A percentile compares a stretch with the other conserved stretches of the same genome.
Evolutionary conservation across 2,329 filamentous ascomycete species (phyloP).

Genomic region (Pezicula neosporulosa): DNA sequence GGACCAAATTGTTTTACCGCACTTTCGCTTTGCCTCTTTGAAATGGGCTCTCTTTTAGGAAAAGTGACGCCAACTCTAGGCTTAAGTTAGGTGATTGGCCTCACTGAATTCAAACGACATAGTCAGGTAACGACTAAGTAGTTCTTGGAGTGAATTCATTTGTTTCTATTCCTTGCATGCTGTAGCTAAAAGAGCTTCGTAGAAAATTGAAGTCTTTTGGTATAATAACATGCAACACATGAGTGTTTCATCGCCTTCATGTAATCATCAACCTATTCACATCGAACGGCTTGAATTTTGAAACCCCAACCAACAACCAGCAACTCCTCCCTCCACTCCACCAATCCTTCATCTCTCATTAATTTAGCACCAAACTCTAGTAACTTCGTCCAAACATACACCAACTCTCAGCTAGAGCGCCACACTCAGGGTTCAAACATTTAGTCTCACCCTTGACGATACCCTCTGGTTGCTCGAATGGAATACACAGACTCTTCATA

Average conservation of each 20-base stretch:
- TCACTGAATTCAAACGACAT: too few species aligned
- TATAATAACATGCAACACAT: background rate
- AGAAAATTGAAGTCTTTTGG: too few species aligned
- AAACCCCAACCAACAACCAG: background rate
- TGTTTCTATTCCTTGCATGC: too few species aligned
- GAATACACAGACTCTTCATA: slow-evolving; percentile 73
- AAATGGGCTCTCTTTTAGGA: too few species aligned
- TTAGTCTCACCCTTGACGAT: slow-evolving; percentile 79
- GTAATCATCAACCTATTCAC: background rate
- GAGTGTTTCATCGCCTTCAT: background rate
- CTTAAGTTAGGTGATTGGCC: too few species aligned
- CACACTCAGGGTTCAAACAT: slow-evolving; percentile 88
- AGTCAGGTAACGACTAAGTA: too few species aligned
- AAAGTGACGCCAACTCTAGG: too few species aligned
- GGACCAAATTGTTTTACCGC: too few species aligned
- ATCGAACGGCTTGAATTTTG: background rate
- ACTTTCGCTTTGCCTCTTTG: too few species aligned
- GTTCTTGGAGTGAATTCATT: too few species aligned
- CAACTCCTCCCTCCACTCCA: slow-evolving; percentile 6
- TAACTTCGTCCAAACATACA: slow-evolving; percentile 81
- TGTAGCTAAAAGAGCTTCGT: too few species aligned
- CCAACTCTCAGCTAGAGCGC: slow-evolving; percentile 74
- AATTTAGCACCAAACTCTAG: slow-evolving; percentile 11
- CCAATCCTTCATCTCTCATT: background rate
- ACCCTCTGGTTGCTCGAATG: slow-evolving; percentile 82